Evolutionary conservation across 2,329 filamentous ascomycete species (phyloP).

Genomic region (Hymenoscyphus fraxineus): DNA sequence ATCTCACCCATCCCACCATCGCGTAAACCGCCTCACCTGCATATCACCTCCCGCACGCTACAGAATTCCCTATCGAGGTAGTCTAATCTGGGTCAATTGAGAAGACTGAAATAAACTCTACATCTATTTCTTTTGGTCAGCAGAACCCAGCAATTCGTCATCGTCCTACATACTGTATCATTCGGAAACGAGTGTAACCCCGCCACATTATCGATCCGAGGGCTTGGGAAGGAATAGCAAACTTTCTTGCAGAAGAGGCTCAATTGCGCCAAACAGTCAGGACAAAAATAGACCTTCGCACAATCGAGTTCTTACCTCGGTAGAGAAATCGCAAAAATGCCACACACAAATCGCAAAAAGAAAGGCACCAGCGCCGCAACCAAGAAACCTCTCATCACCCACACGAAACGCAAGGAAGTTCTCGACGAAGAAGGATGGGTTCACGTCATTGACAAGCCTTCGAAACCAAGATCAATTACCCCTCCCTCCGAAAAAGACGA

Average conservation of each 20-base stretch:
- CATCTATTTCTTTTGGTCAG: neutral
- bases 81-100: neutral
- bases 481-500: slow-evolving; percentile 19
- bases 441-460: slow-evolving; percentile 32
- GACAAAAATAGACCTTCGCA: slow-evolving; percentile 1
- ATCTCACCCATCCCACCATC: slow-evolving; percentile 3
- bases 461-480: slow-evolving; percentile 5
- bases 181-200: neutral
- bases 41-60: slow-evolving; percentile 1
- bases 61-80: neutral
- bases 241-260: neutral
- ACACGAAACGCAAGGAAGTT: slow-evolving; percentile 31
- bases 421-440: slow-evolving; percentile 35
- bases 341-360: slow-evolving; percentile 31
- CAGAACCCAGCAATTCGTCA: slow-evolving; percentile 4
- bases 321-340: slow-evolving; percentile 17
- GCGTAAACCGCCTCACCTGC: slow-evolving; percentile 2
- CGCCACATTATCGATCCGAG: neutral
- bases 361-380: slow-evolving; percentile 13
- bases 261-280: neutral
- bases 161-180: neutral
- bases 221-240: neutral
- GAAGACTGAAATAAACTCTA: neutral
- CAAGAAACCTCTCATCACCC: slow-evolving; percentile 20
- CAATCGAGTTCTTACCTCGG: neutral